Base-by-base conservation (phyloP, 441 rosid species). In the Euphorbia celastroides region DNA sequence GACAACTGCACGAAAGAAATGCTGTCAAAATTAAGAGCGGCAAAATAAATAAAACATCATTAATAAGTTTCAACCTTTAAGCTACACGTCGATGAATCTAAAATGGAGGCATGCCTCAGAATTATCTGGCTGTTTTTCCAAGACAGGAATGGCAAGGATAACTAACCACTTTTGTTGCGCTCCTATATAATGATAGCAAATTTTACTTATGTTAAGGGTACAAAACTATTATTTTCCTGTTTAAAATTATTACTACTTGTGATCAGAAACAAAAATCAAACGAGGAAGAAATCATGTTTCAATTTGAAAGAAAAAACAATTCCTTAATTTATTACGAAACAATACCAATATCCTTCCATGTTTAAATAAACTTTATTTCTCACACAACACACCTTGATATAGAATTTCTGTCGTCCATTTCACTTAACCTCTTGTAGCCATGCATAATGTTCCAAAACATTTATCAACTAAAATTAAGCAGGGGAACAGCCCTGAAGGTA, bases 1-100 rank as follows among this genome's bases (percentile, higher is more conserved):
- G 97, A 89, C 67, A 94, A 71, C 96, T 91, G 84, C 87, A 84
- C 65, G 71, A 54, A 76, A 71, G 28, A 69, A 2, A 50, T 64
- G 57, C 54, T 41, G 13, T 20, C 16, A 64, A 67, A 48, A 63
- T 27, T 38, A 74, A 58, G 34, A 48, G 25, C 13, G 12, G 52
- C 6, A 4, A 69, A 34, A 38, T 3, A 50, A n/a, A 54, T 3
- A 46, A 64, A 25, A 50, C 19, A 54, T 34, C 28, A 48, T 9
- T 17, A 0, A 7, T 20, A 19, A 32, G 28, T 28, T n/a, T 57
- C n/a, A 56, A 56, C 23, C 27, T 34, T 66, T 42, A 44, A 0
- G 11, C 28, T 8, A 23, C 8, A 5, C 57, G 23, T 57, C 20
- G 60, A 57, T 28, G 41, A 34, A 28, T 55, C 26, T 23, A 55